Evolutionary conservation across 2,329 filamentous ascomycete genomes (phyloP), one percentile per base, ranked within the genome.

Genomic region (Botrytis sinoallii): DNA sequence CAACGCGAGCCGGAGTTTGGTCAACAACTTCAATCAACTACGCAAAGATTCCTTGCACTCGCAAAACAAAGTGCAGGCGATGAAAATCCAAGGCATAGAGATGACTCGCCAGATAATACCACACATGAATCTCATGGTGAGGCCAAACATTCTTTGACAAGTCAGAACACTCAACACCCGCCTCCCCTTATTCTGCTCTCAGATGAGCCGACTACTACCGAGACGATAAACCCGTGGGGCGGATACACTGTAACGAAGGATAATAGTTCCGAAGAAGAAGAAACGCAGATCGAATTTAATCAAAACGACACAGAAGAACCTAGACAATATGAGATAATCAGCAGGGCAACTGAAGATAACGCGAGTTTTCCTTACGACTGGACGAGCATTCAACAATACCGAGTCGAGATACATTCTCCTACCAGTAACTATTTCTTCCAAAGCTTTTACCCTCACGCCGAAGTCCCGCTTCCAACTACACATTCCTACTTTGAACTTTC

Each of bases 401-500:
- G 75, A 71, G 70, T 75, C 7, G 78, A 81, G 52, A 61, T 80
- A 55, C 67, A 44, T 18, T 71, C 68, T 40, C 74, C 82, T 78
- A 25, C 81, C 77, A 75, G 79, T 71, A 74, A 81, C 52, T 64
- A 76, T 35, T 80, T 77, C 68, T 74, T 76, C 3, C 77, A 81
- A 42, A 74, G 73, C 59, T 78, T 79, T 72, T 75, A 76, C 70
- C 73, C 73, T 75, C 77, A 83, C 57, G 79, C 80, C 10, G 76
- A 81, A 0, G 80, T 87, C 25, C 82, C 84, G 1, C 75, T 83
- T 1, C 87, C 88, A 0, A 83, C 81, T 35, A 89, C 89, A 0
- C 90, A 91, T 79, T 86, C 89, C 16, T 86, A 88, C 73, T 85
- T 88, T 40, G 92, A 95, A 80, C 83, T 85, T 1, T 90, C 87